phyloP scores from a whole-genome alignment of 495 filamentous ascomycete genomes.

The Pyronema omphalodes region DNA sequence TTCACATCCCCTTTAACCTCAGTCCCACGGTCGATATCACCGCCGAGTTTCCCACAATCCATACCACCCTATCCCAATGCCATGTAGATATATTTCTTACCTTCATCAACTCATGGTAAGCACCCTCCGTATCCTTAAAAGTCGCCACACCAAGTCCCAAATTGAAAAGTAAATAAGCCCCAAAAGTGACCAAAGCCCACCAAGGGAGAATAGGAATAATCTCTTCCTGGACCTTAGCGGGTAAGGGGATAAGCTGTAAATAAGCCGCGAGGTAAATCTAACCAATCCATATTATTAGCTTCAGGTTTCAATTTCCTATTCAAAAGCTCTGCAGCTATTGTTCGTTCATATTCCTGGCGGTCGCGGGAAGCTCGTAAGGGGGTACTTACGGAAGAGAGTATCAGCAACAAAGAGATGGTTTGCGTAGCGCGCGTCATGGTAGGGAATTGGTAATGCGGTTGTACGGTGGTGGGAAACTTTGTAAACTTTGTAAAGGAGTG shows the following conservation, averaged over 20 bases:
- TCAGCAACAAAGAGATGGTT: slow-evolving; percentile 66
- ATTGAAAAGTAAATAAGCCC: slow-evolving; percentile 80
- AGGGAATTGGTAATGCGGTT: background rate
- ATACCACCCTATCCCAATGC: background rate
- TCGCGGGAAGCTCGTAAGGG: background rate
- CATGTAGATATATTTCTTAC: slow-evolving; percentile 9
- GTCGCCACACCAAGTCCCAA: slow-evolving; percentile 82
- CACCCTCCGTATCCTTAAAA: slow-evolving; percentile 88
- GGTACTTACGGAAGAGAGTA: slow-evolving; percentile 61
- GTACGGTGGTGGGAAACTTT: background rate
- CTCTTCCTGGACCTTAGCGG: slow-evolving; percentile 48
- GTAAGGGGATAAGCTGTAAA: slow-evolving; percentile 69
- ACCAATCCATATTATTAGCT: background rate
- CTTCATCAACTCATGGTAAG: slow-evolving; percentile 72
- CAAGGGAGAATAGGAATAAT: slow-evolving; percentile 74
- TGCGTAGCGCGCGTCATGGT: slow-evolving; percentile 87
- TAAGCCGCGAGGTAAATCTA: slow-evolving; percentile 80
- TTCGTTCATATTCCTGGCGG: background rate
- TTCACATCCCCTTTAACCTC: background rate
- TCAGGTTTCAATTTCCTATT: slow-evolving; percentile 2
- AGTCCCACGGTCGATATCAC: background rate
- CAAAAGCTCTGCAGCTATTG: background rate
- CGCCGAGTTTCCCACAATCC: background rate
- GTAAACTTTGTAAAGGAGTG: background rate
- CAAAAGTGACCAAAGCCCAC: slow-evolving; percentile 80